These are phyloP conservation scores for Dendrobium nobile DNA, from an alignment of 106 monocot genomes.

Conservation along the genomic window DNA sequence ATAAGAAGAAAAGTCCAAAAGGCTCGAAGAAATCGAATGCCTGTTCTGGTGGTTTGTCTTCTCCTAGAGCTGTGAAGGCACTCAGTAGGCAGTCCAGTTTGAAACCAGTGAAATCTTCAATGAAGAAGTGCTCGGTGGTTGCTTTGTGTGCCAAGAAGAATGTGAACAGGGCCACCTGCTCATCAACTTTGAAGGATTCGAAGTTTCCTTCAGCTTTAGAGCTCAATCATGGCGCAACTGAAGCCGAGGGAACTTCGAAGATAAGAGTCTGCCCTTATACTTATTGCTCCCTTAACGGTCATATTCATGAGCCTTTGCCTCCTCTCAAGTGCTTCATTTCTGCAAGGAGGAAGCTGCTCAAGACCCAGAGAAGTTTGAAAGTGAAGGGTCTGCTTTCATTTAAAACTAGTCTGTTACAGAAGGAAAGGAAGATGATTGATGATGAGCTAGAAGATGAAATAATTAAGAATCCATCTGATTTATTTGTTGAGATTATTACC, in stretches of 20 bases:
- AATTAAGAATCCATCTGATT: slow-evolving; percentile 14
- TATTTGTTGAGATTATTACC: slow-evolving; percentile 36
- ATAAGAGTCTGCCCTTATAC: slow-evolving; percentile 47
- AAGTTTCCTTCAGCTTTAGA: slow-evolving; percentile 55
- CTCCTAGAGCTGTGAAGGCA: background rate
- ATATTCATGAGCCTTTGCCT: slow-evolving; percentile 21
- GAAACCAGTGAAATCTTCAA: background rate
- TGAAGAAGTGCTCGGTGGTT: slow-evolving; percentile 21
- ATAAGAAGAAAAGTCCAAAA: background rate
- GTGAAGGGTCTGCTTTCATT: slow-evolving; percentile 18
- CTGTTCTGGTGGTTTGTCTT: background rate
- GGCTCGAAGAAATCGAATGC: background rate
- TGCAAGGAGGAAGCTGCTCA: slow-evolving; percentile 22
- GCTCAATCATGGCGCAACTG: slow-evolving; percentile 17
- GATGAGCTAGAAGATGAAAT: background rate
- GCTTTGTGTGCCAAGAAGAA: slow-evolving; percentile 3
- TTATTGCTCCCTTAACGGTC: slow-evolving; percentile 60
- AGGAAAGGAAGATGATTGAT: slow-evolving; percentile 2
- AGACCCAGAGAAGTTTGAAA: slow-evolving; percentile 29
- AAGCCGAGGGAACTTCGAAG: slow-evolving; percentile 35
- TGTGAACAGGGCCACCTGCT: slow-evolving; percentile 46
- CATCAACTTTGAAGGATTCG: slow-evolving; percentile 63
- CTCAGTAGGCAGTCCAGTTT: background rate
- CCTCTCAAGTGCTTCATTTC: slow-evolving; percentile 27
- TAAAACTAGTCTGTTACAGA: slow-evolving; percentile 7